A percentile compares a stretch with the other conserved stretches of the same genome.
Conservation (phyloP, 306 rosid genomes). For the Adenanthera pavonina region DNA sequence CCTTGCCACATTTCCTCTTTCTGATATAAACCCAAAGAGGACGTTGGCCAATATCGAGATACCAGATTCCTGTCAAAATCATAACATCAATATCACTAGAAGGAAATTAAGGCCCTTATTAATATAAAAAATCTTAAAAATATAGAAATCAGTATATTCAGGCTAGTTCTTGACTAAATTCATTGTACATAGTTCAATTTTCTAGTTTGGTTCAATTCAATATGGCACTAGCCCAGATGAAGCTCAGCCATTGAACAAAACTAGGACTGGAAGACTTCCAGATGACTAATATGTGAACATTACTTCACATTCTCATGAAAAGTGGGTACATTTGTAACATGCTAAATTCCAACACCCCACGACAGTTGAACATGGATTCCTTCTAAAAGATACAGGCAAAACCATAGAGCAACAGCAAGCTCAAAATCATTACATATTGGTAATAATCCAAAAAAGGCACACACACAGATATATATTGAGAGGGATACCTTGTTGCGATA, state of each 20-base stretch:
- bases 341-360: neutral
- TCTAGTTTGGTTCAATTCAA: neutral
- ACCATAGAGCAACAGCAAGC: neutral
- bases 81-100: neutral
- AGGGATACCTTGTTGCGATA: constrained; percentile 64
- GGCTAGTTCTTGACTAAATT: neutral
- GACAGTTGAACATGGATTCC: neutral
- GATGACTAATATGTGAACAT: neutral
- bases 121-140: neutral
- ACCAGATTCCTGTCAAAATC: no score
- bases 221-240: neutral
- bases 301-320: neutral
- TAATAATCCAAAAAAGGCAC: neutral
- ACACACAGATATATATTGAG: no score
- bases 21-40: no score
- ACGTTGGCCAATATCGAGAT: no score
- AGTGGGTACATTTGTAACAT: neutral
- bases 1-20: no score
- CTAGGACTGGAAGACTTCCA: neutral
- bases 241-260: neutral
- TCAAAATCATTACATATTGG: neutral
- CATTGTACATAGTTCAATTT: neutral
- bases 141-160: neutral
- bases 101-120: neutral
- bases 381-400: neutral